Evolutionary conservation across 345 rosid genomes (phyloP).

Genomic region (Excoecaria cochinchinensis): DNA sequence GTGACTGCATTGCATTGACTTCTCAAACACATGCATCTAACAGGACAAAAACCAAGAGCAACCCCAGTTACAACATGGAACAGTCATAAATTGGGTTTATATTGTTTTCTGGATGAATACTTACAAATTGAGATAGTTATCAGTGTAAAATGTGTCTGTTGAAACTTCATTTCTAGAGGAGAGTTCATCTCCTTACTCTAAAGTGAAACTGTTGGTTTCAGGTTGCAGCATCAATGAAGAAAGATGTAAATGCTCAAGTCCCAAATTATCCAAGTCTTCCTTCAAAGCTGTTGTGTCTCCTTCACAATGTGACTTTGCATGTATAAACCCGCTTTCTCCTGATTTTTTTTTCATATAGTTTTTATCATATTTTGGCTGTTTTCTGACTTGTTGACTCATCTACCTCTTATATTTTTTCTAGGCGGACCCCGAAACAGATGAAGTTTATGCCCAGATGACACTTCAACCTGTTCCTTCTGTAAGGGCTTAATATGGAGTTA

Average conservation of each 20-base stretch:
- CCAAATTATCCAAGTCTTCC: slow-evolving; percentile 95
- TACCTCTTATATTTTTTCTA: slow-evolving; percentile 31
- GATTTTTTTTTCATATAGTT: background rate
- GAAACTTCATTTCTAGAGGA: background rate
- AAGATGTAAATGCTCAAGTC: slow-evolving; percentile 63
- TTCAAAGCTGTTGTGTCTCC: slow-evolving; percentile 77
- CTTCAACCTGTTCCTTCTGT: slow-evolving; percentile 82
- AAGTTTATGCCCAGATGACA: slow-evolving; percentile 97
- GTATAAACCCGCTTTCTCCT: slow-evolving; percentile 35
- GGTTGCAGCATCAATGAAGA: slow-evolving; percentile 96
- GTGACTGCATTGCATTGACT: background rate
- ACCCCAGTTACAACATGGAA: background rate
- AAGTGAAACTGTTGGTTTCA: slow-evolving; percentile 30
- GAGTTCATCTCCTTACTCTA: slow-evolving; percentile 9
- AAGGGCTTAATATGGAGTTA: slow-evolving; percentile 28
- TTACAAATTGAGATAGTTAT: background rate
- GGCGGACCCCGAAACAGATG: slow-evolving; percentile 97
- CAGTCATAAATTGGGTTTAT: background rate
- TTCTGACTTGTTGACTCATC: background rate
- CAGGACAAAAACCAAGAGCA: background rate
- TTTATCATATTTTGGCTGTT: background rate
- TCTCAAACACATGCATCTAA: background rate
- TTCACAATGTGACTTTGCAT: slow-evolving; percentile 78
- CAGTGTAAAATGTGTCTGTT: background rate
- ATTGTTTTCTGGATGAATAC: background rate